Conservation (phyloP, 768 basidiomycete species). For the Suillus luteus region DNA sequence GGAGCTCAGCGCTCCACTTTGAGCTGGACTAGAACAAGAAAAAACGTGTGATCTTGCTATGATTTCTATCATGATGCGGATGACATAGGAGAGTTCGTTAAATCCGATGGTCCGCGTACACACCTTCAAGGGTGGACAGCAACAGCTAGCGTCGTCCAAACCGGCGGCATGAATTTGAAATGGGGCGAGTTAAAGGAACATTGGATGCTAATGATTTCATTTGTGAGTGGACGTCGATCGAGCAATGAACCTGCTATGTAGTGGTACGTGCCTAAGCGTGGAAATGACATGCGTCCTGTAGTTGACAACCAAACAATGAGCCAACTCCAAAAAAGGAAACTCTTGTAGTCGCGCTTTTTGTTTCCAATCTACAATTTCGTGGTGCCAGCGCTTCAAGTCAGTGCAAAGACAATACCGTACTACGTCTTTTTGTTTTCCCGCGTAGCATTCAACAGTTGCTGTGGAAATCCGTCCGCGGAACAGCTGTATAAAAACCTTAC, state of each 20-base stretch:
- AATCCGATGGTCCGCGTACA: not conserved
- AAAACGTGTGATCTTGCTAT: not conserved
- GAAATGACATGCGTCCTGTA: not conserved
- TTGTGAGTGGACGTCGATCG: not conserved
- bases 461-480: not conserved
- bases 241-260: not conserved
- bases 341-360: constrained; percentile 19
- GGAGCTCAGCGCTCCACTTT: not conserved
- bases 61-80: not conserved
- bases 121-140: not conserved
- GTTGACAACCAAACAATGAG: not conserved
- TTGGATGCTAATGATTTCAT: not conserved
- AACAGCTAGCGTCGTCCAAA: not conserved
- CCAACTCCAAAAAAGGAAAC: constrained; percentile 22
- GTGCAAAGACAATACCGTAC: not conserved
- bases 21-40: not conserved
- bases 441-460: not conserved
- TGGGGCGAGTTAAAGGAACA: not conserved
- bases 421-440: constrained; percentile 1
- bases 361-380: not conserved
- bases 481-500: not conserved
- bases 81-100: not conserved
- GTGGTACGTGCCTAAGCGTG: not conserved
- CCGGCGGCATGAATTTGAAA: not conserved
- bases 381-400: not conserved